Base-by-base conservation (phyloP, 768 basidiomycete species). In the Mycena belliarum region DNA sequence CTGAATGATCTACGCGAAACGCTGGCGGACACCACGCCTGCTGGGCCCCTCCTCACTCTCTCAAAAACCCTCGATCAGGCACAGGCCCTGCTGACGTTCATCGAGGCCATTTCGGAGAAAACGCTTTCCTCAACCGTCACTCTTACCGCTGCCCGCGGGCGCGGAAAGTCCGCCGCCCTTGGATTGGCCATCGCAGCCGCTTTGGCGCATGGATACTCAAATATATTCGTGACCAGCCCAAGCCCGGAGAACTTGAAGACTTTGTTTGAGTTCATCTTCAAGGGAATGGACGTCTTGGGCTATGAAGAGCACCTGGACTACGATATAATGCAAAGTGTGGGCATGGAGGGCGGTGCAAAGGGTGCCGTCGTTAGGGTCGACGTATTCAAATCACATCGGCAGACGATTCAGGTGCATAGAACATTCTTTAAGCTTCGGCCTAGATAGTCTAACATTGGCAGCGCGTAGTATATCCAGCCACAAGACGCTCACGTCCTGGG, bases 251-350 rank as follows among this genome's bases (percentile, higher is more conserved):
- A 99, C 72, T 76, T 99, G 75, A 95, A 91, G 76, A 98, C 96
- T 0, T 70, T 98, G n/a, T 99, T 98, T 67, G 94, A 98, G 57
- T 98, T 99, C 70, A 82, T 98, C 25, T 97, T 97, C 81, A 96
- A 97, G 70, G 97, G 96, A 1, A 76, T 99, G 76, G 96, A 98
- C 69, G 89, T 83, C 3, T 75, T 98, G 33, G 95, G 94, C 1
- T 99, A 95, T 68, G 95, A 98, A 72, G 97, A 98, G 70, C 96
- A 98, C 74, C 79, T 97, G 48, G 96, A 98, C 67, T 99, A 98
- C 63, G 97, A 98, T 67, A 93, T 98, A 59, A 85, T 89, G 33
- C 93, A 96, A 72, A 94, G 91, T 60, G 93, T 91, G n/a, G 93
- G 93, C 69, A 88, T 93, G 0, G 95, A 97, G 52, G 58, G 62